phyloP scores from a whole-genome alignment of 2,329 filamentous ascomycete genomes.

The Epichloe bromicola region DNA sequence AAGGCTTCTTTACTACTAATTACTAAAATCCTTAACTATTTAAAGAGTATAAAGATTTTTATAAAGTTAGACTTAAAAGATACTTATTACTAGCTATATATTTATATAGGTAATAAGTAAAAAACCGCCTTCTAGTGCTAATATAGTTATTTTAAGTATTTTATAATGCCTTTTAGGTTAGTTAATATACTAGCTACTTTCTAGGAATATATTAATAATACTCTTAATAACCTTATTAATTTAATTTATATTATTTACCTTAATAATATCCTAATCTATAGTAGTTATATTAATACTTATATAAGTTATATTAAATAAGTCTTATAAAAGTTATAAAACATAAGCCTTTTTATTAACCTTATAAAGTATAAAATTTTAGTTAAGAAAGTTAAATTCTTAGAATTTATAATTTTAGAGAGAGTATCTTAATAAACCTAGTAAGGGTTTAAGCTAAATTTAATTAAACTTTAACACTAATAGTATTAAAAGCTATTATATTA shows the following conservation, averaged over 20 bases:
- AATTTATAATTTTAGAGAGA: too few species aligned
- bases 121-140: neutral
- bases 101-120: neutral
- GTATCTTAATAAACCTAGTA: too few species aligned
- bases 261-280: neutral
- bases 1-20: too few species aligned
- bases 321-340: neutral
- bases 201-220: neutral
- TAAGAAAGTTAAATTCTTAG: neutral
- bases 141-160: neutral
- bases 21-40: too few species aligned
- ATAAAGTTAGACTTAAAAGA: too few species aligned
- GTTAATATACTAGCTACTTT: neutral
- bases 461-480: too few species aligned
- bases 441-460: too few species aligned
- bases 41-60: too few species aligned
- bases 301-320: neutral
- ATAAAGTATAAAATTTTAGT: neutral
- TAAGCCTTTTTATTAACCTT: neutral
- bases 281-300: neutral
- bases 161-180: neutral
- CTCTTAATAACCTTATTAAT: neutral
- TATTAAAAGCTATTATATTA: too few species aligned
- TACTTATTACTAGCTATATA: constrained; percentile 1
- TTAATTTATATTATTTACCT: neutral